These are phyloP conservation scores for Tolypocladium tropicale DNA, from an alignment of 2,329 filamentous ascomycete species.

Conservation along the genomic window DNA sequence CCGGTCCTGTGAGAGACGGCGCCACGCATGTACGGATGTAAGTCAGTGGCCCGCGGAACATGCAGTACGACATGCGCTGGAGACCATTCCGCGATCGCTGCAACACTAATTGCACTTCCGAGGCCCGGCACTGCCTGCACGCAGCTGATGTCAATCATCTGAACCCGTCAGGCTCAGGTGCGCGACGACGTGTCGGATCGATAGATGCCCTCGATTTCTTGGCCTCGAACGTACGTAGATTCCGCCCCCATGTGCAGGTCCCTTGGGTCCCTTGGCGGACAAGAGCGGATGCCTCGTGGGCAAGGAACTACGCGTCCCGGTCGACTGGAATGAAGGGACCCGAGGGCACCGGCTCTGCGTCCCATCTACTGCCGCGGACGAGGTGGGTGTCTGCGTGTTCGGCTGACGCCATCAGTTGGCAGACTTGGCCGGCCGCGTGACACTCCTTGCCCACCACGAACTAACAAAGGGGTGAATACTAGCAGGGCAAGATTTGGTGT, in stretches of 20 bases:
- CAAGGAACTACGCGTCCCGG: neutral
- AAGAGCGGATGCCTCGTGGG: neutral
- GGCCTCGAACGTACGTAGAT: too few relatives aligned
- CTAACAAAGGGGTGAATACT: neutral
- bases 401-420: neutral
- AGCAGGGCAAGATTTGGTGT: neutral
- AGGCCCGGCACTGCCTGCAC: neutral
- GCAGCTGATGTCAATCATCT: neutral
- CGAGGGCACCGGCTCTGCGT: neutral
- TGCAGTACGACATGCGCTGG: neutral
- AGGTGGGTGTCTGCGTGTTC: neutral
- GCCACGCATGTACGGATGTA: neutral
- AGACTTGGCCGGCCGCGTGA: neutral
- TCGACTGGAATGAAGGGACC: neutral
- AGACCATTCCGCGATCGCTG: neutral
- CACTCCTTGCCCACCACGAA: neutral
- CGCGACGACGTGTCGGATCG: neutral
- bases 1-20: too few relatives aligned
- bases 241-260: too few relatives aligned
- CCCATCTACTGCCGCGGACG: neutral
- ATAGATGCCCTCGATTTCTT: too few relatives aligned
- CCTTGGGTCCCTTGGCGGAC: too few relatives aligned
- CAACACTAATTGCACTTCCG: neutral
- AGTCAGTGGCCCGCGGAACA: neutral
- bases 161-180: neutral